These are phyloP conservation scores for Gorgonomyces haynaldii DNA, from an alignment of 192 early-diverging fungal species.

Conservation along the genomic window DNA sequence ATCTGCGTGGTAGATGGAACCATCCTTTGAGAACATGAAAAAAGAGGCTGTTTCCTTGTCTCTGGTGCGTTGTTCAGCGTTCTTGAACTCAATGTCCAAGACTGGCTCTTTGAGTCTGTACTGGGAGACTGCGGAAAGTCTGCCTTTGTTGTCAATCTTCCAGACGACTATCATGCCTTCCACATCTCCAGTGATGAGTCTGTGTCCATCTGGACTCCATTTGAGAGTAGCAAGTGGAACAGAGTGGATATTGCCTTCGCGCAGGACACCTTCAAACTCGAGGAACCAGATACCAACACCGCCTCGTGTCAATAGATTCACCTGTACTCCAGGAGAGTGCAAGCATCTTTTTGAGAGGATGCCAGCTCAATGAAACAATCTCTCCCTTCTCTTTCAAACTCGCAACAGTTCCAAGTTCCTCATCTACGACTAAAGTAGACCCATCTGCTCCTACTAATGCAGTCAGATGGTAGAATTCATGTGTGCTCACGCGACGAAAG, in stretches of 20 bases:
- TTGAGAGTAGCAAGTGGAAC: constrained; percentile 18
- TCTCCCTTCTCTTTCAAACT: neutral
- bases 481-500: neutral
- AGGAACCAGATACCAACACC: constrained; percentile 30
- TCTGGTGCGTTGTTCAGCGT: constrained; percentile 1
- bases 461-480: neutral
- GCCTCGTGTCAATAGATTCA: constrained; percentile 18
- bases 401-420: neutral
- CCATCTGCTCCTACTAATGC: constrained; percentile 2
- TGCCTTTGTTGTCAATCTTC: constrained; percentile 38
- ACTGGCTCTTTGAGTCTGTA: constrained; percentile 27
- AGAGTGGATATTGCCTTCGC: constrained; percentile 34
- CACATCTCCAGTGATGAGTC: constrained; percentile 36
- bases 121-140: constrained; percentile 29
- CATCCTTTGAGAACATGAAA: constrained; percentile 19
- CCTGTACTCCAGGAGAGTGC: constrained; percentile 10
- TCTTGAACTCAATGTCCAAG: constrained; percentile 1
- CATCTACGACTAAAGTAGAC: neutral
- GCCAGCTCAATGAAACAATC: constrained; percentile 7
- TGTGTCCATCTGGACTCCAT: constrained; percentile 32
- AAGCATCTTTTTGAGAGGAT: constrained; percentile 13
- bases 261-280: constrained; percentile 23
- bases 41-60: constrained; percentile 29
- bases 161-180: constrained; percentile 41
- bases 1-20: constrained; percentile 35